Percentiles rank a stretch among this genome's conserved stretches.
Conservation (phyloP, 495 filamentous ascomycete genomes). For the Hypoxylon rickii region DNA sequence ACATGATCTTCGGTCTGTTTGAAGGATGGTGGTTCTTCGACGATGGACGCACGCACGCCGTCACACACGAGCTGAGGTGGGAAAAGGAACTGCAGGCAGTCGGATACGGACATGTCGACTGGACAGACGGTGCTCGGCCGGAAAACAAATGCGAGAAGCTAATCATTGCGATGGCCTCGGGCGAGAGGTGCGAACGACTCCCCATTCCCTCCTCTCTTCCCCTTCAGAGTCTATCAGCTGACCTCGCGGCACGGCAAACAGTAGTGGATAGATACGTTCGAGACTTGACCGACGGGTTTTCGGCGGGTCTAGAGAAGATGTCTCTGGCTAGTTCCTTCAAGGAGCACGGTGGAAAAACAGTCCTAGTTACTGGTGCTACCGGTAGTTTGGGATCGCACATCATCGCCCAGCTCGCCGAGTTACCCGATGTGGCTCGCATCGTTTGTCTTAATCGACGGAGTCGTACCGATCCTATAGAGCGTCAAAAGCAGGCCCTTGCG, state of each 20-base stretch:
- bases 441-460: slow-evolving; percentile 53
- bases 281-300: slow-evolving; percentile 22
- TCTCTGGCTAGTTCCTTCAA: not conserved
- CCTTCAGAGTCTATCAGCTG: slow-evolving; percentile 31
- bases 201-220: slow-evolving; percentile 29
- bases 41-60: slow-evolving; percentile 52
- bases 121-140: slow-evolving; percentile 50
- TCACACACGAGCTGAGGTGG: slow-evolving; percentile 46
- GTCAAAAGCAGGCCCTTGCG: slow-evolving; percentile 45
- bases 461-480: slow-evolving; percentile 14
- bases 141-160: slow-evolving; percentile 52
- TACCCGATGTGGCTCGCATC: slow-evolving; percentile 38
- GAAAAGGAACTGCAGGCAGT: slow-evolving; percentile 42
- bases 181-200: slow-evolving; percentile 38
- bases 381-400: slow-evolving; percentile 55
- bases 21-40: slow-evolving; percentile 61
- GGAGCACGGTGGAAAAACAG: slow-evolving; percentile 13
- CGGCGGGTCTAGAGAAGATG: slow-evolving; percentile 17
- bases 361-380: slow-evolving; percentile 57
- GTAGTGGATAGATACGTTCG: slow-evolving; percentile 30
- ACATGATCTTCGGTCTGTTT: slow-evolving; percentile 56
- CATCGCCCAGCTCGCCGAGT: slow-evolving; percentile 40
- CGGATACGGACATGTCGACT: slow-evolving; percentile 54
- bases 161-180: slow-evolving; percentile 51
- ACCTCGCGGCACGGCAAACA: slow-evolving; percentile 37